Base-by-base conservation (phyloP, 2,329 filamentous ascomycete genomes). In the Aspergillus novoparasiticus region DNA sequence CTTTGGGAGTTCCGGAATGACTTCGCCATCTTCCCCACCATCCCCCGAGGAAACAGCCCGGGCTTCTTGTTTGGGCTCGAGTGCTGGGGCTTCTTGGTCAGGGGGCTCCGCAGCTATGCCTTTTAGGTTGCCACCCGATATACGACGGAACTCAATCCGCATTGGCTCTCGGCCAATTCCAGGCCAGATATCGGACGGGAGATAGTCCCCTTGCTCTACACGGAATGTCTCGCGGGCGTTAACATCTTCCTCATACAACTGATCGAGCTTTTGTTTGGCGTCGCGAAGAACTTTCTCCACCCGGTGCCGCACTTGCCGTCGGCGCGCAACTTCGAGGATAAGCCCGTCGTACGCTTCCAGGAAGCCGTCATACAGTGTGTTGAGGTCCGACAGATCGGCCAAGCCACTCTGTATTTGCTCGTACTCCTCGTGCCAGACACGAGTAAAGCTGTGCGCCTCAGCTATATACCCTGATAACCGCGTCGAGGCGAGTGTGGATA, bases 101-200 rank as follows among this genome's bases (percentile, higher is more conserved):
- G 65, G 55, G 10, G 58, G 54, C n/a, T 66, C 62, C 2, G 58
- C 48, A 36, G 62, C 53, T 8, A 62, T 68, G 26, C 64, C 68
- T 57, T 77, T 73, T 2, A 79, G 66, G 21, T 70, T 73, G 21
- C 74, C 77, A 1, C 77, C 78, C 3, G 75, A 71, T 58, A 79
- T 66, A 23, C 77, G 75, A 32, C 66, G 69, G 50, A 79, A 80
- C 57, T 75, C 72, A 32, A 79, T 82, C 63, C 78, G 82, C 68
- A 86, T 86, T 30, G 82, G 84, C n/a, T 81, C 84, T 66, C 85
- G 73, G 50, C 71, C 86, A 76, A 95, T 86, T 1, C 90, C 91
- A 0, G 89, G 89, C 93, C 93, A 97, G 26, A 97, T 87, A 75
- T 97, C 93, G 0, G 90, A 89, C 0, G 95, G 95, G 12, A 99